Evolutionary conservation across 257 asterid genomes (phyloP).

Genomic region (Hygrophila difformis): DNA sequence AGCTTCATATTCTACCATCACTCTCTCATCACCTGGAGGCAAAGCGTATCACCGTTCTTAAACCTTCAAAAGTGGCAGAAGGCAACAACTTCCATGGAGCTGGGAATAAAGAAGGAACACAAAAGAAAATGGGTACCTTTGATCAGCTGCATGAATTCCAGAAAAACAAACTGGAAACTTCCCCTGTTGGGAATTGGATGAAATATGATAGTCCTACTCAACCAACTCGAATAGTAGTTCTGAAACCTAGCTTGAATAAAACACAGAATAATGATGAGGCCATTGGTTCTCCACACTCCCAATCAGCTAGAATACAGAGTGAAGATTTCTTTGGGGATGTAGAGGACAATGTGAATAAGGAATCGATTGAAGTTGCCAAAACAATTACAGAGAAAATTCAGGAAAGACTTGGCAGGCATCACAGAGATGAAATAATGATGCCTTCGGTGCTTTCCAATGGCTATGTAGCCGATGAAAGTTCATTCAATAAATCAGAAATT

Average conservation of each 20-base stretch:
- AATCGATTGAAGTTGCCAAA: constrained; percentile 75
- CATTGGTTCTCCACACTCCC: constrained; percentile 36
- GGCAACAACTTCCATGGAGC: constrained; percentile 31
- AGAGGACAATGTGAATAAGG: constrained; percentile 55
- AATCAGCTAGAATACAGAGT: constrained; percentile 36
- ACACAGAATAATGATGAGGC: constrained; percentile 38
- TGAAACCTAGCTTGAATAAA: constrained; percentile 73
- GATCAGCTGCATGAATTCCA: constrained; percentile 27
- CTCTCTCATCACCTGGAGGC: constrained; percentile 62
- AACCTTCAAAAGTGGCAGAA: constrained; percentile 68
- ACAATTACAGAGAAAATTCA: constrained; percentile 67
- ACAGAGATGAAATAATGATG: constrained; percentile 52
- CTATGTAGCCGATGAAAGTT: constrained; percentile 78
- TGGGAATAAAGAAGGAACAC: constrained; percentile 37
- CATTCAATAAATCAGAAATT: constrained; percentile 74
- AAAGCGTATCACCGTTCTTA: constrained; percentile 84
- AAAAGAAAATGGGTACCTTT: constrained; percentile 25
- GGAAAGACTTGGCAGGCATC: constrained; percentile 47
- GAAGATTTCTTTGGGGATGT: constrained; percentile 38
- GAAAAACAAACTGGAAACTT: constrained; percentile 25
- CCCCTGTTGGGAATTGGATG: constrained; percentile 44
- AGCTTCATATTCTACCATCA: constrained; percentile 42
- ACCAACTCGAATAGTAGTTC: constrained; percentile 92
- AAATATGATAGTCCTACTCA: constrained; percentile 43
- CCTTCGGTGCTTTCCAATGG: constrained; percentile 79